phyloP scores from a whole-genome alignment of 805 yeast genomes.

The Geotrichum ghanense region DNA sequence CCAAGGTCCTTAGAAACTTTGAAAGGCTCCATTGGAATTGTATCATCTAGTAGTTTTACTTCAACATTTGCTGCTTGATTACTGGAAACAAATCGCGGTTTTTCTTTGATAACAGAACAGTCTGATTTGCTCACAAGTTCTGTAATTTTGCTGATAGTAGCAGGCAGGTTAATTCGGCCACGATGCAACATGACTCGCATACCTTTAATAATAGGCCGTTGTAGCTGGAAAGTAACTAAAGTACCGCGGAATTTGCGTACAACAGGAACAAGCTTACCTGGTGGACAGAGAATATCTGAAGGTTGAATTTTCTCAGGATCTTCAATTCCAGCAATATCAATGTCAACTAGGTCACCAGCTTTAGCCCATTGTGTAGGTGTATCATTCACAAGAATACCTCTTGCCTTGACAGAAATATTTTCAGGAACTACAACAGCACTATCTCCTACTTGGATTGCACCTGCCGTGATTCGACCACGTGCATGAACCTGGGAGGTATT shows the following conservation, averaged over 20 bases:
- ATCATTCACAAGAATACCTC: conserved; percentile 13
- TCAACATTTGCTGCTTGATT: conserved; percentile 49
- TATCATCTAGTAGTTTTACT: conserved; percentile 36
- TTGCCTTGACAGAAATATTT: conserved; percentile 19
- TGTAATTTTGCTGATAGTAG: conserved; percentile 42
- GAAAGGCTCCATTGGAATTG: conserved; percentile 43
- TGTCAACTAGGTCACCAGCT: conserved; percentile 43
- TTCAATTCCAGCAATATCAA: conserved; percentile 29
- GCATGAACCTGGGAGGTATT: conserved; percentile 40
- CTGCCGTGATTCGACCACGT: conserved; percentile 57
- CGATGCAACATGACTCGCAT: conserved; percentile 68
- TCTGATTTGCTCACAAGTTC: conserved; percentile 23
- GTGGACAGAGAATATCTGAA: conserved; percentile 54
- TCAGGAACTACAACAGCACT: conserved; percentile 47
- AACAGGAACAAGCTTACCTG: conserved; percentile 36
- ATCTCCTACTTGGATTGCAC: conserved; percentile 63
- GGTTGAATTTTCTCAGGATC: conserved; percentile 38
- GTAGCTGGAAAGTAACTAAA: conserved; percentile 51
- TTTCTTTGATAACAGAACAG: conserved; percentile 25
- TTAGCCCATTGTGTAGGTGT: conserved; percentile 29
- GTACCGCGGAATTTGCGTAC: conserved; percentile 42
- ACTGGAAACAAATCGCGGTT: conserved; percentile 49
- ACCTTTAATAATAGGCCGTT: conserved; percentile 69
- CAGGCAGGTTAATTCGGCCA: conserved; percentile 63
- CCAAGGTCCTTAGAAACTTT: conserved; percentile 43